Evolutionary conservation across 2,329 filamentous ascomycete species (phyloP).

Genomic region (Orbilia quercus): DNA sequence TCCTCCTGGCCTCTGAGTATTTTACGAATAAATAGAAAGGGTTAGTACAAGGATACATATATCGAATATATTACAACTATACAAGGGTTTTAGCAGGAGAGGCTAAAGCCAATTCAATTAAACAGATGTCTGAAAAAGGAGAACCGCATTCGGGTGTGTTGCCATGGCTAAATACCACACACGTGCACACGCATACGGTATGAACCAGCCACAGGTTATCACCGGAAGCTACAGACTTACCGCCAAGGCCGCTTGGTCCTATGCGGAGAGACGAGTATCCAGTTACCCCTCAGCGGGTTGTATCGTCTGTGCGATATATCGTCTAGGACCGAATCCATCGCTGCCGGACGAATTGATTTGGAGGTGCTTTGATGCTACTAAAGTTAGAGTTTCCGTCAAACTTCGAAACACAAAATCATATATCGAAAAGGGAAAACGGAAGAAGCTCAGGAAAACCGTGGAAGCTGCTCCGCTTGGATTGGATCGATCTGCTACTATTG

Average conservation of each 20-base stretch:
- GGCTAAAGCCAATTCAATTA: not conserved
- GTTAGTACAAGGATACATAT: constrained; percentile 13
- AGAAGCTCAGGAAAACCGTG: not conserved
- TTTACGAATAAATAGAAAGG: too few relatives aligned
- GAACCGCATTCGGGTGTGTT: constrained; percentile 12
- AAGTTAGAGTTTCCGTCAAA: constrained; percentile 2
- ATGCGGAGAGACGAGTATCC: constrained; percentile 95
- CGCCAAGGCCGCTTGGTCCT: constrained; percentile 98
- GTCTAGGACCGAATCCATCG: constrained; percentile 71
- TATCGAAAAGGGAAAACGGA: not conserved
- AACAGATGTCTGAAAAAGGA: not conserved
- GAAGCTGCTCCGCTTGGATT: not conserved
- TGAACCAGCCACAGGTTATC: constrained; percentile 3
- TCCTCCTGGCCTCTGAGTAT: constrained; percentile 78
- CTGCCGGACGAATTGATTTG: not conserved
- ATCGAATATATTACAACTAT: not conserved
- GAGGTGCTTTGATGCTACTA: not conserved
- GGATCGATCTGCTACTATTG: not conserved
- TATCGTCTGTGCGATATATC: constrained; percentile 96
- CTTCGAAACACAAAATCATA: not conserved
- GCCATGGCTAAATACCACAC: constrained; percentile 28
- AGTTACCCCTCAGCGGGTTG: constrained; percentile 88
- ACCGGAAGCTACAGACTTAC: constrained; percentile 68
- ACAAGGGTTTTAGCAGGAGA: not conserved
- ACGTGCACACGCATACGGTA: too few relatives aligned